phyloP scores from a whole-genome alignment of 257 asterid species.

The Nicotiana benthamiana region DNA sequence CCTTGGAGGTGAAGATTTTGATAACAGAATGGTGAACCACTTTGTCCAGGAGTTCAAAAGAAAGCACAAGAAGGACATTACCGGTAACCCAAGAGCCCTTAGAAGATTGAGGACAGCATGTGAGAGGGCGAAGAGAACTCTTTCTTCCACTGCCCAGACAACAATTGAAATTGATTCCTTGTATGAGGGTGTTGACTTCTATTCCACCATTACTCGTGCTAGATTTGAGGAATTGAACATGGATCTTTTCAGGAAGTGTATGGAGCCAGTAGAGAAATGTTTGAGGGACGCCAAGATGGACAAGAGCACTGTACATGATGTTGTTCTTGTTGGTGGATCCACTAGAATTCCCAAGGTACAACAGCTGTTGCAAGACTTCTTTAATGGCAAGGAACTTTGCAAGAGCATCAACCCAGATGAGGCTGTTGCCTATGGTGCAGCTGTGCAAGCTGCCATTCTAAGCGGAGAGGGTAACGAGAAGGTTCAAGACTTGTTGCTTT shows the following conservation, averaged over 20 bases:
- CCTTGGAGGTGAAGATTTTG: constrained; percentile 24
- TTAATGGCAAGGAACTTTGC: constrained; percentile 19
- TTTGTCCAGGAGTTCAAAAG: constrained; percentile 22
- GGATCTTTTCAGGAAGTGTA: constrained; percentile 20
- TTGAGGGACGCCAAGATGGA: constrained; percentile 23
- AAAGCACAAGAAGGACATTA: constrained; percentile 28
- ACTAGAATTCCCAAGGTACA: constrained; percentile 24
- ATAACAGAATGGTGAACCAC: constrained; percentile 17
- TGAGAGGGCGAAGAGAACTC: constrained; percentile 24
- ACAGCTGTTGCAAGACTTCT: constrained; percentile 15
- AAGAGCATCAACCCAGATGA: constrained; percentile 32
- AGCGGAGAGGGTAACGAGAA: constrained; percentile 28
- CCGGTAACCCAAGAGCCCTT: constrained; percentile 20
- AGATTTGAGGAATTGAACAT: constrained; percentile 19
- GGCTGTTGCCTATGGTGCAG: constrained; percentile 37
- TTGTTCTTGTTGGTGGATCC: constrained; percentile 25
- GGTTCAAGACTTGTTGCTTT: constrained; percentile 23
- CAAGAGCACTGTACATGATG: constrained; percentile 11
- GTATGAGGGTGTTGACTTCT: constrained; percentile 30
- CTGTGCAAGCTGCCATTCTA: constrained; percentile 32
- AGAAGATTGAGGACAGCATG: constrained; percentile 28
- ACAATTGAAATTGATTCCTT: constrained; percentile 26
- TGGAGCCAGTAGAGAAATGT: constrained; percentile 20
- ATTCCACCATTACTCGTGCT: constrained; percentile 19
- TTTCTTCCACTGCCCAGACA: constrained; percentile 23